phyloP scores from a whole-genome alignment of 192 early-diverging fungal species.

The Coemansia sp. region DNA sequence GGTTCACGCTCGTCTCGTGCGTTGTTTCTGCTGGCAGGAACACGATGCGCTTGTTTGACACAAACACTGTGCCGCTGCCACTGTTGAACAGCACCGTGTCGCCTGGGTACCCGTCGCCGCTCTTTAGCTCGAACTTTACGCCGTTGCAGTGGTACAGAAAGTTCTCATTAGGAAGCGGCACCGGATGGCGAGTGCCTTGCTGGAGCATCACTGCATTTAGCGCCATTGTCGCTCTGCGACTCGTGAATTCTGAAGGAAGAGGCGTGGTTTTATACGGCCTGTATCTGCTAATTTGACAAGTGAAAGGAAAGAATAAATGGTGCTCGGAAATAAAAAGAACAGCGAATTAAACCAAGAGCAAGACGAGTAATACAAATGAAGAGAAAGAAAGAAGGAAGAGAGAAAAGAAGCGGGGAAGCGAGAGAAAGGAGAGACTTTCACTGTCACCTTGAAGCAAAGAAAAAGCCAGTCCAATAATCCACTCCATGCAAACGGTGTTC shows the following conservation, averaged over 20 bases:
- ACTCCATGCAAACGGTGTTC: too few relatives aligned
- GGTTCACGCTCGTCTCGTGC: slow-evolving; percentile 24
- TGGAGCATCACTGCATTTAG: slow-evolving; percentile 49
- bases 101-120: slow-evolving; percentile 39
- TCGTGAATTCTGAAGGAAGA: background rate
- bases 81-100: slow-evolving; percentile 15
- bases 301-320: background rate
- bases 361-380: too few relatives aligned
- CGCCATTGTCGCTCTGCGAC: slow-evolving; percentile 22
- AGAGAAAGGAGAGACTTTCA: background rate
- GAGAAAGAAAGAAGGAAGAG: background rate
- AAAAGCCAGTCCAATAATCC: too few relatives aligned
- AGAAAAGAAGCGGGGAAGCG: background rate
- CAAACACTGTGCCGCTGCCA: slow-evolving; percentile 41
- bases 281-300: background rate
- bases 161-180: slow-evolving; percentile 46
- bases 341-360: too few relatives aligned
- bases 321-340: too few relatives aligned
- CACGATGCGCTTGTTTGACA: slow-evolving; percentile 52
- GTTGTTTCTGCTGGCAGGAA: slow-evolving; percentile 33
- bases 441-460: too few relatives aligned
- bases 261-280: background rate
- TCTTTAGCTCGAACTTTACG: slow-evolving; percentile 50
- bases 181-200: slow-evolving; percentile 39
- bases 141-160: slow-evolving; percentile 56